phyloP scores from a whole-genome alignment of 2,329 filamentous ascomycete species.

The Pseudogymnoascus sp. region DNA sequence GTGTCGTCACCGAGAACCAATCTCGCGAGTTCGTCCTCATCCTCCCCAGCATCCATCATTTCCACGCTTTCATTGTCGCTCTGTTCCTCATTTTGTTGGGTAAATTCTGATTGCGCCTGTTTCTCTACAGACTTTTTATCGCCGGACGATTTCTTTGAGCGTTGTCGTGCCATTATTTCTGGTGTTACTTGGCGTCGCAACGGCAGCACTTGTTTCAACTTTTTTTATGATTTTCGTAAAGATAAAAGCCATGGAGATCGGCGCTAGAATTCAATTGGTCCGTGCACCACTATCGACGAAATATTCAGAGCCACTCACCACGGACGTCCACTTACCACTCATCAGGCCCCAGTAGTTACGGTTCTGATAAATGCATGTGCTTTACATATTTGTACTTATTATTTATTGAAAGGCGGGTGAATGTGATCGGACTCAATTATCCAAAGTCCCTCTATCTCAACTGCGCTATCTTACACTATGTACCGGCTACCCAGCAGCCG shows the following conservation, averaged over 20 bases:
- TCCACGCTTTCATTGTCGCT: slow-evolving; percentile 26
- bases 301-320: neutral
- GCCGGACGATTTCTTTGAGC: slow-evolving; percentile 21
- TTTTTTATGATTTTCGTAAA: slow-evolving; percentile 7
- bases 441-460: neutral
- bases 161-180: slow-evolving; percentile 23
- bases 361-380: neutral
- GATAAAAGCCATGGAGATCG: slow-evolving; percentile 7
- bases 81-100: slow-evolving; percentile 13
- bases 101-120: neutral
- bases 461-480: neutral
- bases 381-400: neutral
- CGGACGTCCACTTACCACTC: no score
- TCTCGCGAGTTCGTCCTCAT: slow-evolving; percentile 78
- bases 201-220: slow-evolving; percentile 1
- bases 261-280: slow-evolving; percentile 1
- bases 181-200: slow-evolving; percentile 1
- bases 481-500: slow-evolving; percentile 1
- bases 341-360: neutral
- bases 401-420: neutral
- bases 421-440: neutral
- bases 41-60: slow-evolving; percentile 62
- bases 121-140: slow-evolving; percentile 15
- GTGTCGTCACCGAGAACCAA: slow-evolving; percentile 80
- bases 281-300: neutral